Conservation (phyloP, 495 filamentous ascomycete genomes). For the Xylaria telfairii region DNA sequence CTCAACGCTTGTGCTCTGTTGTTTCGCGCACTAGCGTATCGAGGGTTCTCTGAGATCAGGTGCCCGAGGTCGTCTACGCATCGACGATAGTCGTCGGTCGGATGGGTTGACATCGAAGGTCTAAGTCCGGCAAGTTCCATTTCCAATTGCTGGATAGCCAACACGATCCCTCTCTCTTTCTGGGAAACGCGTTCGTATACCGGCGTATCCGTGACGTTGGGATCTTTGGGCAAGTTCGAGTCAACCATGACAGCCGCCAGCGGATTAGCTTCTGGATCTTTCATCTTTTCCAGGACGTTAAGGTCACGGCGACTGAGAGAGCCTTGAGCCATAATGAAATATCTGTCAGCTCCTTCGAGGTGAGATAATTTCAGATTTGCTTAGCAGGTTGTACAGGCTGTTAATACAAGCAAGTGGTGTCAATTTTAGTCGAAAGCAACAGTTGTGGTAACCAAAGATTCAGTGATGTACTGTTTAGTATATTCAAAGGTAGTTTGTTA, state of each 20-base stretch:
- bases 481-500: not conserved
- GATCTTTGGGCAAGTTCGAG: constrained; percentile 64
- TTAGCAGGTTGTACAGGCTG: not conserved
- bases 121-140: constrained; percentile 48
- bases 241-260: constrained; percentile 59
- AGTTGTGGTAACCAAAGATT: not conserved
- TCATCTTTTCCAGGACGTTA: constrained; percentile 76
- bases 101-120: constrained; percentile 34
- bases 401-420: not conserved
- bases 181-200: constrained; percentile 46
- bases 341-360: not conserved
- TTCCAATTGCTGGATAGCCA: constrained; percentile 56
- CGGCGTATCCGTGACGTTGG: constrained; percentile 53
- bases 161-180: constrained; percentile 55
- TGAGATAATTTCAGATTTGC: not conserved
- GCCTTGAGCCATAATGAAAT: constrained; percentile 51
- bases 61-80: constrained; percentile 53
- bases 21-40: constrained; percentile 75
- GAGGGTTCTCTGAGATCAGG: constrained; percentile 64
- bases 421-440: not conserved
- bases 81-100: constrained; percentile 45
- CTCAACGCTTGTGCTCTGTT: constrained; percentile 79
- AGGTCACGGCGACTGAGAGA: constrained; percentile 72
- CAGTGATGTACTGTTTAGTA: not conserved
- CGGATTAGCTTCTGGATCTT: constrained; percentile 76